These are phyloP conservation scores for Volvox africanus DNA, from an alignment of 139 green algal genomes.

Conservation along the genomic window DNA sequence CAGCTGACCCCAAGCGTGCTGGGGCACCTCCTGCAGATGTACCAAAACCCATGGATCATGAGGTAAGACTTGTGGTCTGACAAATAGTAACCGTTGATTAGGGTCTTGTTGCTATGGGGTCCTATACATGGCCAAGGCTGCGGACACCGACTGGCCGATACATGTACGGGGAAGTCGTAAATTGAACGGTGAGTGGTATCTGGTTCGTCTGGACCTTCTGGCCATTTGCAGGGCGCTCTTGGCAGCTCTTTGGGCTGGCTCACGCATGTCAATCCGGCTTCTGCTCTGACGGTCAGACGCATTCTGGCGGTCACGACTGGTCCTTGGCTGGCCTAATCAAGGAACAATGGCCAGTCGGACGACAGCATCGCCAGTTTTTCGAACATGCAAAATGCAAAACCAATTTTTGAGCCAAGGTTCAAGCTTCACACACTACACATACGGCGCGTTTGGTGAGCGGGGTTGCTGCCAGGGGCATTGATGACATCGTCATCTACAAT, in stretches of 20 bases:
- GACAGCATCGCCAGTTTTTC: too few species aligned
- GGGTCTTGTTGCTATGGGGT: background rate
- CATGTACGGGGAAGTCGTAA: too few species aligned
- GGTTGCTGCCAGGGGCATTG: too few species aligned
- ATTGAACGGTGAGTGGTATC: too few species aligned
- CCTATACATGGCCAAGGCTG: background rate
- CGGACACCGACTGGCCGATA: background rate
- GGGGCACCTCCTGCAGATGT: slow-evolving; percentile 27
- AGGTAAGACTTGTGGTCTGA: slow-evolving; percentile 6
- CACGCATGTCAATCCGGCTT: slow-evolving; percentile 13
- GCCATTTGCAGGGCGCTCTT: slow-evolving; percentile 42
- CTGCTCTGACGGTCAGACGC: slow-evolving; percentile 8
- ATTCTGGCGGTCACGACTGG: background rate
- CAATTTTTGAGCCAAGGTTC: too few species aligned
- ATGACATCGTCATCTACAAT: too few species aligned
- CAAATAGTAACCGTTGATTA: background rate
- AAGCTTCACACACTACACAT: too few species aligned
- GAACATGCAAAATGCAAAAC: too few species aligned
- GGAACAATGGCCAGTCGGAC: too few species aligned
- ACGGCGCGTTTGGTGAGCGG: too few species aligned
- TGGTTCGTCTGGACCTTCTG: too few species aligned
- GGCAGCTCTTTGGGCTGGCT: slow-evolving; percentile 46
- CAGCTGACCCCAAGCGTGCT: too few species aligned
- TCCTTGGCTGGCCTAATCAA: background rate
- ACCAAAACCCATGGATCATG: slow-evolving; percentile 65